Evolutionary conservation across 78 protist genomes (phyloP).

Genomic region (Cavenderia fasciculata): DNA sequence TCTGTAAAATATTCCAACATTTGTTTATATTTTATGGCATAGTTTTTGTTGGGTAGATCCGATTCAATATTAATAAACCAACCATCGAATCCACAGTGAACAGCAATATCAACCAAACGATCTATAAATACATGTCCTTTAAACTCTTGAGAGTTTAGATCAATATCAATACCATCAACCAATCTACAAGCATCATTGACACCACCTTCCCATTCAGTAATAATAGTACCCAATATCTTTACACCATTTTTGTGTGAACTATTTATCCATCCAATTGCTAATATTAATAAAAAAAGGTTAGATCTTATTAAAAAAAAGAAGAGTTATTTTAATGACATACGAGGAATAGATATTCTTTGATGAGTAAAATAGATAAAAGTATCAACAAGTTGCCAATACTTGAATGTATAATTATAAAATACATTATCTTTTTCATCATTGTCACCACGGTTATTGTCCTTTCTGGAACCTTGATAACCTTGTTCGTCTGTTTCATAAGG

Average conservation of each 20-base stretch:
- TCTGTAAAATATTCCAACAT: background rate
- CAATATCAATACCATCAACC: conserved; percentile 17
- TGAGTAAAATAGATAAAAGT: conserved; percentile 90
- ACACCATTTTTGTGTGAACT: conserved; percentile 84
- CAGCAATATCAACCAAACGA: conserved; percentile 20
- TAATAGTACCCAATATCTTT: conserved; percentile 83
- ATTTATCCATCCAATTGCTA: conserved; percentile 83
- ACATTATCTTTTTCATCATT: too few species aligned
- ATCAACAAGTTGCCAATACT: conserved; percentile 82
- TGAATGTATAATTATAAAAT: conserved; percentile 1
- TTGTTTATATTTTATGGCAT: background rate
- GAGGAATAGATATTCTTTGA: conserved; percentile 89
- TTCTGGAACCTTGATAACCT: background rate
- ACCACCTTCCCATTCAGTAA: conserved; percentile 93
- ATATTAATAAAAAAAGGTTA: background rate
- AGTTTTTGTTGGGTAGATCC: background rate
- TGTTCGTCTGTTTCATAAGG: background rate
- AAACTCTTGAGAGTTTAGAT: background rate
- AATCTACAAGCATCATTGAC: background rate
- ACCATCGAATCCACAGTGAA: conserved; percentile 89
- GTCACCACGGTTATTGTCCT: too few species aligned
- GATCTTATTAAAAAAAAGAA: background rate
- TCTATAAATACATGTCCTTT: background rate
- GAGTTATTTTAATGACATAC: background rate
- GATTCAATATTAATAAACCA: conserved; percentile 91